A percentile compares a stretch with the other conserved stretches of the same genome.
phyloP scores from a whole-genome alignment of 768 basidiomycete species.

The Collybiopsis confluens region DNA sequence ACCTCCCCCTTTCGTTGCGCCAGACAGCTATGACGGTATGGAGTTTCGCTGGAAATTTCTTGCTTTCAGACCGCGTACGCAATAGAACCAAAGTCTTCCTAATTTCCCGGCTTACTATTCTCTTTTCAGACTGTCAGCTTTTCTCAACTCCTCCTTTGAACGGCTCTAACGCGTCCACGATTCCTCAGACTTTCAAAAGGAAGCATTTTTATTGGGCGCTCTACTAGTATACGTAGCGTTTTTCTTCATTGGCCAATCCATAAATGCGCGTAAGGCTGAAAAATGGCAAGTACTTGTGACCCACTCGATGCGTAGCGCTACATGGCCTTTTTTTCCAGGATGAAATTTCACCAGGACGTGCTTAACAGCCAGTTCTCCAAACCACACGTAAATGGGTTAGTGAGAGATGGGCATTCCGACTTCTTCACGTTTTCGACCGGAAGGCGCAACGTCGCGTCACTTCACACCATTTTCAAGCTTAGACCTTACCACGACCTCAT shows the following conservation, averaged over 20 bases:
- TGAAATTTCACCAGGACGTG: constrained; percentile 52
- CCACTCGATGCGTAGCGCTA: constrained; percentile 1
- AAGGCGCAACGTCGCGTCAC: constrained; percentile 66
- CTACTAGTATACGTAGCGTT: constrained; percentile 54
- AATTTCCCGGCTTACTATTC: too few species aligned
- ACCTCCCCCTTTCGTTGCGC: constrained; percentile 52
- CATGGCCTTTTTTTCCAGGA: constrained; percentile 36
- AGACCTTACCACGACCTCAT: constrained; percentile 82
- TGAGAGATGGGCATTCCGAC: constrained; percentile 46
- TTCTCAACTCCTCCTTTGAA: not conserved
- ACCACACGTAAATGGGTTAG: constrained; percentile 52
- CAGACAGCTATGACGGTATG: constrained; percentile 65
- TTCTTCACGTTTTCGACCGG: constrained; percentile 88
- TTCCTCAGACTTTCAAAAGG: constrained; percentile 56
- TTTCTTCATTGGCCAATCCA: constrained; percentile 54
- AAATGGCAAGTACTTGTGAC: constrained; percentile 50
- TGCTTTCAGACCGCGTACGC: constrained; percentile 80
- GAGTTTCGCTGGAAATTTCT: constrained; percentile 73
- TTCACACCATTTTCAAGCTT: constrained; percentile 77
- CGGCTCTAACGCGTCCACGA: constrained; percentile 2
- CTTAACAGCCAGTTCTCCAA: constrained; percentile 73
- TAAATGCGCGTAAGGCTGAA: constrained; percentile 58
- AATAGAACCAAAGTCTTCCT: too few species aligned
- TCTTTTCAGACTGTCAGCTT: constrained; percentile 61
- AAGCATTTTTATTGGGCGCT: constrained; percentile 50